Percentiles rank a stretch among this genome's conserved stretches.
These are phyloP conservation scores for Globisporangium polare DNA, from an alignment of 352 stramenopile genomes.

Conservation along the genomic window DNA sequence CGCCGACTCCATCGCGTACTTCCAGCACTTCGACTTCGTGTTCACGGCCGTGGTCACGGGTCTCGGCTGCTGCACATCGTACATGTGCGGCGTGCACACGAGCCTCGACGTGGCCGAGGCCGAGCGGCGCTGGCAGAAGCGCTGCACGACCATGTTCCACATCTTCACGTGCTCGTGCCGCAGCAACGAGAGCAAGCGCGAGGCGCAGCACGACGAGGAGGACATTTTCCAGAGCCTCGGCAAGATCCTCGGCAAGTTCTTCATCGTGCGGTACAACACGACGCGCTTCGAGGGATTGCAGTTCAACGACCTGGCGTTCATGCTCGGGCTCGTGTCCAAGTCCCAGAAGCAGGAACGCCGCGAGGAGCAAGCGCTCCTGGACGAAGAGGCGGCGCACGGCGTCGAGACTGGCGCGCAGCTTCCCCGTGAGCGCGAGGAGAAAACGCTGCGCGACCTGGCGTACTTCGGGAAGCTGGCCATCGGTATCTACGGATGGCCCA, in stretches of 20 bases:
- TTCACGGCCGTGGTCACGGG: constrained; percentile 41
- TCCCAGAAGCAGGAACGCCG: constrained; percentile 50
- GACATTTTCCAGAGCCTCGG: constrained; percentile 69
- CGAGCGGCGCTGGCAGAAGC: constrained; percentile 61
- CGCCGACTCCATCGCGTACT: constrained; percentile 51
- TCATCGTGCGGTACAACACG: constrained; percentile 67
- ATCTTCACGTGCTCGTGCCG: constrained; percentile 46
- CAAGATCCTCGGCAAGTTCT: constrained; percentile 66
- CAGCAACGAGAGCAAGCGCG: constrained; percentile 15
- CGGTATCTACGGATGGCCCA: constrained; percentile 77
- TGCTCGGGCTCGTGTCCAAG: constrained; percentile 57
- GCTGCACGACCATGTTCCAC: constrained; percentile 58
- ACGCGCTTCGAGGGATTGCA: constrained; percentile 59
- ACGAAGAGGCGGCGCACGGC: constrained; percentile 21
- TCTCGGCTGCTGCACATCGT: constrained; percentile 44
- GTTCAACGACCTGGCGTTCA: constrained; percentile 73
- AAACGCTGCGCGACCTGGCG: constrained; percentile 42
- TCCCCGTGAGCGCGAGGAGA: constrained; percentile 34
- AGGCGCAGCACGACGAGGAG: constrained; percentile 39
- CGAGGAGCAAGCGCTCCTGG: constrained; percentile 23
- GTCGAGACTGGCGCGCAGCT: constrained; percentile 28
- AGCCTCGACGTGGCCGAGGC: constrained; percentile 45
- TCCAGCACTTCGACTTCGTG: constrained; percentile 72
- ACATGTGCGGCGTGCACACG: constrained; percentile 67
- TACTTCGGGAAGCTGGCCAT: constrained; percentile 68